Evolutionary conservation across 192 early-diverging fungal species (phyloP), one percentile per base, ranked within the genome.

Genomic region (Polychytrium aggregatum): DNA sequence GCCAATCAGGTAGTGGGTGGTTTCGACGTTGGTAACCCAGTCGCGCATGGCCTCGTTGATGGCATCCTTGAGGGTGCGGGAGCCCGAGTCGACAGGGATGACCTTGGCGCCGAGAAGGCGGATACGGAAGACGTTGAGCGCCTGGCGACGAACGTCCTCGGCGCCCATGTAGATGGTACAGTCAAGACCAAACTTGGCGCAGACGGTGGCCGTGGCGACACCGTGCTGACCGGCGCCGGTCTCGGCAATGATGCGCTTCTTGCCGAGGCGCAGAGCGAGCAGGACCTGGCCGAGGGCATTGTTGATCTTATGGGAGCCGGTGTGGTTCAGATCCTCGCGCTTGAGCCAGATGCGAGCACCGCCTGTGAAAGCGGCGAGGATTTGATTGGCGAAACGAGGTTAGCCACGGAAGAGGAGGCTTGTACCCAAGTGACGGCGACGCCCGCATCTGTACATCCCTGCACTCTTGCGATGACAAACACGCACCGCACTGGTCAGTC

Each of bases 231-330:
- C 95, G 40, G 95, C 92, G 38, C 95, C 92, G 11, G 95, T 98
- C 58, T 98, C 95, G 42, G 95, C 92, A 74, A 98, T 98, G 47
- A 96, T 96, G 55, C 91, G 79, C 46, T 76, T 83, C 74, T 98
- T 98, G 56, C 92, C 91, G 31, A 98, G 67, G 30, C 91, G 82
- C 71, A 90, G 87, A 34, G 95, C 95, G 22, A 98, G 65, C 46
- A 98, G 72, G 22, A 87, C 74, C 65, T 98, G 95, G 28, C 92
- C 95, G 31, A 98, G 64, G 11, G 91, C 92, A 46, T 98, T 98
- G 71, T 98, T 98, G 73, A 98, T 89, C 68, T 96, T 98, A 72
- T 98, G 95, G 34, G 91, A 90, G 39, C 95, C 95, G 31, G 95
- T 98, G 65, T 98, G 92, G 71, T 96, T 96, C 57, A 95, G 72